Evolutionary conservation across 495 filamentous ascomycete genomes (phyloP), one percentile per base, ranked within the genome.

Genomic region (Xylaria longipes): DNA sequence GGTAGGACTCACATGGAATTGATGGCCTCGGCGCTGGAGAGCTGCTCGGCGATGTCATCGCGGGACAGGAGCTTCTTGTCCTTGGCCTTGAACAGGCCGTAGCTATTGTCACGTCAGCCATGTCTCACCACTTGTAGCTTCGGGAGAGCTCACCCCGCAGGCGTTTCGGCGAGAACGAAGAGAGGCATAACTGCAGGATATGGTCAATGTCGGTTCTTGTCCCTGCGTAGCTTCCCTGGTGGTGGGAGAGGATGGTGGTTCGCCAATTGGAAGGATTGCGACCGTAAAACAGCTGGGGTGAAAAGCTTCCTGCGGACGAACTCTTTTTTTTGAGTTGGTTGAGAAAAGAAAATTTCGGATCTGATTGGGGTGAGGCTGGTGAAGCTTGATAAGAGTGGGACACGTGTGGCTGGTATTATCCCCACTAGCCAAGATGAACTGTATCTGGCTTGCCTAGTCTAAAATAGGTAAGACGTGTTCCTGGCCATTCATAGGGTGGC

Each of bases 61-160:
- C 90, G 89, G 84, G 97, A 94, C 66, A 99, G 87, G 52, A 98
- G 87, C 87, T 97, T 98, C 88, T 97, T 97, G 90, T 97, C 95
- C 81, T 92, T 93, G 35, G 97, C 93, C 85, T 99, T 98, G 85
- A 98, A 93, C 77, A 99, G 89, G 80, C 94, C 97, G 87, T 97
- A 98, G 74, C 84, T 87, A 73, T 61, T 63, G 61, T 69, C 60
- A 50, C 68, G 78, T 80, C 65, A 81, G 76, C 69, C 65, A 14
- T 20, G 62, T 20, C 25, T 57, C 39, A 6, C 5, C 0, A 71
- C 41, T 29, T 70, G 67, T 52, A 68, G 72, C 60, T 50, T 31
- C 64, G 25, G 37, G 25, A 15, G 27, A 37, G 41, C 84, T 80
- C 78, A 87, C 84, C 97, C 96, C 74, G 95, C 97, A 82, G 91